phyloP scores from a whole-genome alignment of 2,329 filamentous ascomycete genomes.

The Neonectria faginata region DNA sequence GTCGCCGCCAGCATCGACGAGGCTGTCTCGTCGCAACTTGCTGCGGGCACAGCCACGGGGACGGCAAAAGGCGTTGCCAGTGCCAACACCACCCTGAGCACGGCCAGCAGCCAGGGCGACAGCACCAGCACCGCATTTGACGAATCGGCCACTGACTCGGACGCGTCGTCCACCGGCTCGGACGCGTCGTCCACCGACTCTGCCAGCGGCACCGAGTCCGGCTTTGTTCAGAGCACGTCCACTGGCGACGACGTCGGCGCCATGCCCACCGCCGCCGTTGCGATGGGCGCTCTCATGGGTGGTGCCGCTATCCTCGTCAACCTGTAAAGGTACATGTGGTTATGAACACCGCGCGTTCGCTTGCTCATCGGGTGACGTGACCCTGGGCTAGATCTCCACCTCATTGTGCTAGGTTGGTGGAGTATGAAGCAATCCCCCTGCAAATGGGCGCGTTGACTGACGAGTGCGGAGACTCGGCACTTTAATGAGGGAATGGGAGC shows the following conservation, averaged over 20 bases:
- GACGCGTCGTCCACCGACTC: not conserved
- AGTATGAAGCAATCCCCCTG: slow-evolving; percentile 1
- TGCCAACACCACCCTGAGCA: not conserved
- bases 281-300: slow-evolving; percentile 25
- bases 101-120: not conserved
- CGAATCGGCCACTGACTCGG: not conserved
- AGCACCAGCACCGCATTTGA: not conserved
- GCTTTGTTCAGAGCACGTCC: slow-evolving; percentile 15
- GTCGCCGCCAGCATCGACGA: too few relatives aligned
- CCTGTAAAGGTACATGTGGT: slow-evolving; percentile 10
- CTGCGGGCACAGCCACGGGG: not conserved
- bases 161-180: not conserved
- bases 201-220: slow-evolving; percentile 10
- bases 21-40: not conserved
- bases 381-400: not conserved
- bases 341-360: slow-evolving; percentile 16
- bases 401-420: not conserved
- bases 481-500: not conserved
- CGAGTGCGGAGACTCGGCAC: not conserved
- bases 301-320: slow-evolving; percentile 25
- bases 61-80: not conserved
- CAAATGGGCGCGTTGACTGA: not conserved
- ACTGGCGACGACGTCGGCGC: slow-evolving; percentile 18
- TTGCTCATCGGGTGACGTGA: slow-evolving; percentile 1
- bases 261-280: slow-evolving; percentile 23